Conservation (phyloP, 2,329 filamentous ascomycete species). For the Aspergillus vadensis region DNA sequence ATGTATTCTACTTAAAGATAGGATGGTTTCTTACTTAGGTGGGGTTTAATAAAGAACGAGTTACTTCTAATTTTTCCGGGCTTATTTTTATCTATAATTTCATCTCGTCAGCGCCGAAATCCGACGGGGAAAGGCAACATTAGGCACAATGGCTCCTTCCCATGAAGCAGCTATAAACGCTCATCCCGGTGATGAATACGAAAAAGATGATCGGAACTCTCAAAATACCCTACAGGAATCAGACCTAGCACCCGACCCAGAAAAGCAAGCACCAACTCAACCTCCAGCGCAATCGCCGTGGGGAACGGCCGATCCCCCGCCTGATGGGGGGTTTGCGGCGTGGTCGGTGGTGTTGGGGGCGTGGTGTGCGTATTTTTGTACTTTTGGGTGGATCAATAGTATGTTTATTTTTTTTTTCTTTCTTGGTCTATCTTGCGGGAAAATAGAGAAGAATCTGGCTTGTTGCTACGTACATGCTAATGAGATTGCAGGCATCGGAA, state of each 20-base stretch:
- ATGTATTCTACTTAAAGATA: too few relatives aligned
- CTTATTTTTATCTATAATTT: too few relatives aligned
- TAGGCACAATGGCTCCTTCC: too few relatives aligned
- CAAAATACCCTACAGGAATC: background rate
- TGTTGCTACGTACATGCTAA: background rate
- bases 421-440: background rate
- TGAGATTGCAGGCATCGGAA: slow-evolving; percentile 43
- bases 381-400: slow-evolving; percentile 51
- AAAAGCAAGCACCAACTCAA: background rate
- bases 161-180: too few relatives aligned
- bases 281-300: background rate
- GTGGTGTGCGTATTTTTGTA: slow-evolving; percentile 40
- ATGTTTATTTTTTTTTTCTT: background rate
- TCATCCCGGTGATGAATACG: too few relatives aligned
- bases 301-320: background rate
- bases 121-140: too few relatives aligned
- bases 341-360: slow-evolving; percentile 9
- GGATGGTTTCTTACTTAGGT: too few relatives aligned
- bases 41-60: too few relatives aligned
- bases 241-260: background rate
- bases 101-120: too few relatives aligned
- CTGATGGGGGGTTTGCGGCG: slow-evolving; percentile 7
- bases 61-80: too few relatives aligned
- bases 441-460: background rate
- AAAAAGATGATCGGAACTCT: too few relatives aligned